phyloP scores from a whole-genome alignment of 1,284 basidiomycete species.

The Sanghuangporus baumii region DNA sequence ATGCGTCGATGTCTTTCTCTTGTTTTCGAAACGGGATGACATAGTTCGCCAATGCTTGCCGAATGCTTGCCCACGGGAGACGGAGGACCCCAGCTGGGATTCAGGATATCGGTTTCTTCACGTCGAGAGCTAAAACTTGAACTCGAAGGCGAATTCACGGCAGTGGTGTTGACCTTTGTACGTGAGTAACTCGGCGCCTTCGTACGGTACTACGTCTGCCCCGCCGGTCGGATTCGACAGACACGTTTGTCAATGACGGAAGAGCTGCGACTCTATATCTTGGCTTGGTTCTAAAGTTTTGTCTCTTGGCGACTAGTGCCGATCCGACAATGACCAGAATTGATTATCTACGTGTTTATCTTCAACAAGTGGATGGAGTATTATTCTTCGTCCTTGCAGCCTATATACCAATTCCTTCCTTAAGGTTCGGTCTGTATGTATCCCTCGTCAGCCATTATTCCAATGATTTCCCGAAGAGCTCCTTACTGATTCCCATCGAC shows the following conservation, averaged over 20 bases:
- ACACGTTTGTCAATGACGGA: background rate
- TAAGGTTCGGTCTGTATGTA: background rate
- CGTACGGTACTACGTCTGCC: background rate
- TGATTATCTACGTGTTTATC: background rate
- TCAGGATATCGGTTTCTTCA: background rate
- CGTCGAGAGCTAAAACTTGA: constrained; percentile 6
- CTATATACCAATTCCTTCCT: background rate
- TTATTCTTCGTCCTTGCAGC: background rate
- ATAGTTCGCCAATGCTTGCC: background rate
- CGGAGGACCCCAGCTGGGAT: background rate
- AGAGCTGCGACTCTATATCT: background rate
- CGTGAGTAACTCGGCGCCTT: constrained; percentile 1
- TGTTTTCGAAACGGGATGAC: background rate
- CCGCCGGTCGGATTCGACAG: background rate
- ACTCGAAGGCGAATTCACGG: constrained; percentile 16
- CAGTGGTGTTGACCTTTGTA: constrained; percentile 19
- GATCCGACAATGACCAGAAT: background rate
- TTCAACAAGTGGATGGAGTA: background rate
- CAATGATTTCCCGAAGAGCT: background rate
- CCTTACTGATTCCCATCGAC: background rate
- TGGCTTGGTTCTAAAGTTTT: background rate
- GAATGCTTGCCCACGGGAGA: background rate
- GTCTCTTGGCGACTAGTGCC: too few relatives aligned
- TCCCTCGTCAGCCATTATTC: too few relatives aligned
- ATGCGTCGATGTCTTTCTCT: background rate